Evolutionary conservation across 805 yeast species (phyloP).

Genomic region (Komagataella mondaviorum): DNA sequence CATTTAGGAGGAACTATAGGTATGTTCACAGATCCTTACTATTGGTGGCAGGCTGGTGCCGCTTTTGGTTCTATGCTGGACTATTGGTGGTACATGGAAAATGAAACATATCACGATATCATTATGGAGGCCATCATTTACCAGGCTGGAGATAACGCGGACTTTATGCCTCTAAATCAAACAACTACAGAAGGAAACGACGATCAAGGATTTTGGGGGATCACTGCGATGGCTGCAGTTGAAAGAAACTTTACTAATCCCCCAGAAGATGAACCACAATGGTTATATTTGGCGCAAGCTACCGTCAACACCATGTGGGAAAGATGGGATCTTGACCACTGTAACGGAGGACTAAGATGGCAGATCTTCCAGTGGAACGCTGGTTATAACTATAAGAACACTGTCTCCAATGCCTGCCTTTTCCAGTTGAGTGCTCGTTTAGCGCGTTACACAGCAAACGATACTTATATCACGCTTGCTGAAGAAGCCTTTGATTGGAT

Average conservation of each 20-base stretch:
- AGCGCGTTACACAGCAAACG: constrained; percentile 66
- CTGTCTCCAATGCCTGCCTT: constrained; percentile 77
- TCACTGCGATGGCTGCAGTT: constrained; percentile 73
- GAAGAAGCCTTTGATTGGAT: constrained; percentile 71
- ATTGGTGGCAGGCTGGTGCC: constrained; percentile 92
- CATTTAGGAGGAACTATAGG: constrained; percentile 60
- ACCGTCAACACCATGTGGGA: constrained; percentile 73
- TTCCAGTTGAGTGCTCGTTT: constrained; percentile 75
- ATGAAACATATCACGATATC: constrained; percentile 44
- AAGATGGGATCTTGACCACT: constrained; percentile 57
- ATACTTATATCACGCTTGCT: constrained; percentile 61
- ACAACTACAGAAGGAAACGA: constrained; percentile 82
- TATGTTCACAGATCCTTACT: constrained; percentile 60
- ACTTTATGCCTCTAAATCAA: constrained; percentile 73
- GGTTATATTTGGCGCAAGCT: constrained; percentile 75
- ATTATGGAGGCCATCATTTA: constrained; percentile 47
- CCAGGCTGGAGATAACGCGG: constrained; percentile 52
- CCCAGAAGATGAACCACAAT: constrained; percentile 38
- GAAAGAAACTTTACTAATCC: constrained; percentile 77
- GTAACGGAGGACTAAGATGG: constrained; percentile 83
- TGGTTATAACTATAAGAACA: constrained; percentile 77
- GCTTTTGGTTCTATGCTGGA: constrained; percentile 61
- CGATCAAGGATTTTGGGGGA: constrained; percentile 91
- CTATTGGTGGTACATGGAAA: constrained; percentile 56
- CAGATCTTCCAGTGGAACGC: constrained; percentile 83